Base-by-base conservation (phyloP, 805 yeast genomes). In the Metschnikowia chrysomelidarum region DNA sequence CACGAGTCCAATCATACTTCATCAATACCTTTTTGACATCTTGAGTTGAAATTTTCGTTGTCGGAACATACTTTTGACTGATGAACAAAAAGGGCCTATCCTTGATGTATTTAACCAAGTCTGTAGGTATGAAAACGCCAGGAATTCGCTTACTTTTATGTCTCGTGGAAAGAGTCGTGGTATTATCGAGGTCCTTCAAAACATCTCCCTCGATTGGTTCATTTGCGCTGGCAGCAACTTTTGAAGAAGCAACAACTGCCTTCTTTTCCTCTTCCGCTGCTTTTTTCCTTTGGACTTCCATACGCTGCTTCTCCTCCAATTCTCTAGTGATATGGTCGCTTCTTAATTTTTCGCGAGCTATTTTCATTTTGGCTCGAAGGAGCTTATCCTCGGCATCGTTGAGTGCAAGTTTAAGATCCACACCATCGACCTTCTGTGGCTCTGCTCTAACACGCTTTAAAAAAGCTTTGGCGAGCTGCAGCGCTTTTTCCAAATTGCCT, bases 1-100 rank as follows among this genome's bases (percentile, higher is more conserved):
- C 76, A 36, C 84, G 66, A 0, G 78, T 73, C 80, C 87, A 82
- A 36, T 73, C 75, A 51, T 82, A 82, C 30, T 69, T 73, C 25
- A 70, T 70, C 20, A 87, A 61, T 19, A 69, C 66, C 18, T 73
- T 67, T 48, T 83, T 79, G 35, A 87, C 62, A 50, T 82, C 87
- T 34, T 67, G 69, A 2, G 78, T 63, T 11, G 69, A 62, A 1
- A 79, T 67, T 34, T 67, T 62, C 34, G 64, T 59, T 0, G 76
- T 65, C 2, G 78, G 67, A 11, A 75, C 69, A 39, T 67, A 71
- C 39, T 66, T 68, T 44, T 73, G 75, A 12, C 69, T 64, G 28
- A 84, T 73, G 42, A 73, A 67, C 18, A 84, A 58, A 38, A 67
- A 79, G 0, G 89, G 81, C 19, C 84, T 63, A 19, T 72, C 73